phyloP scores from a whole-genome alignment of 495 filamentous ascomycete genomes.

The Aspergillus avenaceus region DNA sequence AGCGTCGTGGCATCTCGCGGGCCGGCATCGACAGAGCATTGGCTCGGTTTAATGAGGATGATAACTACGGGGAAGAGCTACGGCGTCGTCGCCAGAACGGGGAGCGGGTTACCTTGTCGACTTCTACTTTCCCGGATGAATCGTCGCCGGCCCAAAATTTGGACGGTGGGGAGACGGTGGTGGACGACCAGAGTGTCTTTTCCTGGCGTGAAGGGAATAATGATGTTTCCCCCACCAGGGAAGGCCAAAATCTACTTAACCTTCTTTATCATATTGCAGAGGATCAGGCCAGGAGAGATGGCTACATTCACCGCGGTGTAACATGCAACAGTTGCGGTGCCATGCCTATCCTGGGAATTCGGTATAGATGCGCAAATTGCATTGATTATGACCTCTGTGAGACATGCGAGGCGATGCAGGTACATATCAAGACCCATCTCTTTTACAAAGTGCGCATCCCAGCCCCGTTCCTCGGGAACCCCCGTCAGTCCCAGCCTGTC shows the following conservation, averaged over 20 bases:
- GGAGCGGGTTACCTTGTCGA: constrained; percentile 39
- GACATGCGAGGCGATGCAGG: constrained; percentile 76
- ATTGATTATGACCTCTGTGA: constrained; percentile 90
- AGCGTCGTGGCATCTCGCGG: constrained; percentile 38
- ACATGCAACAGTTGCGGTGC: constrained; percentile 83
- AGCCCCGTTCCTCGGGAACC: constrained; percentile 61
- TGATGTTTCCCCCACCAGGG: constrained; percentile 52
- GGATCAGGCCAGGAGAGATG: constrained; percentile 75
- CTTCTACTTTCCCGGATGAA: constrained; percentile 43
- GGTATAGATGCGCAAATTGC: constrained; percentile 91
- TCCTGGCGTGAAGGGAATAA: constrained; percentile 52
- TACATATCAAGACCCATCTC: constrained; percentile 88
- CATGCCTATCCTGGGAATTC: constrained; percentile 83
- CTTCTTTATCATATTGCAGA: constrained; percentile 76
- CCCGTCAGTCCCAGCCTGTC: constrained; percentile 66
- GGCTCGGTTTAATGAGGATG: constrained; percentile 37
- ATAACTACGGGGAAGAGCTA: constrained; percentile 42
- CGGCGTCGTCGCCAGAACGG: constrained; percentile 41
- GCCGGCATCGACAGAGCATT: constrained; percentile 40
- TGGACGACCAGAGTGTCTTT: constrained; percentile 58
- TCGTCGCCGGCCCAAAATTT: constrained; percentile 40
- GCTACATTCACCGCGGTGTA: constrained; percentile 91
- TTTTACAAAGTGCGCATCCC: constrained; percentile 91
- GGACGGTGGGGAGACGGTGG: constrained; percentile 52
- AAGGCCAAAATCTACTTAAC: constrained; percentile 68